Conservation (phyloP, 805 yeast species). For the Pichia thaimueangensis region DNA sequence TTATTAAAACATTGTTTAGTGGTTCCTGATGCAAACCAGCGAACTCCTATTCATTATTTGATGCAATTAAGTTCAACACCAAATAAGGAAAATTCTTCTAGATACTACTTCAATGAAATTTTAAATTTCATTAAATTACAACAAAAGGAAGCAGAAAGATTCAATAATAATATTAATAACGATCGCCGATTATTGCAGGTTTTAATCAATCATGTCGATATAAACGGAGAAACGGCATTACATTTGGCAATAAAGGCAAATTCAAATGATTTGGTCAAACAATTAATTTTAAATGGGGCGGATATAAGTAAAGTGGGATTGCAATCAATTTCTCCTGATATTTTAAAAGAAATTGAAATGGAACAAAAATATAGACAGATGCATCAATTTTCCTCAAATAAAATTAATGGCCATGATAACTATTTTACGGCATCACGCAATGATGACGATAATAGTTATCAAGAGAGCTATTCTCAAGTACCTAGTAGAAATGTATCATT, state of each 20-base stretch:
- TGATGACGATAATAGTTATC: not conserved
- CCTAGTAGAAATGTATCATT: not conserved
- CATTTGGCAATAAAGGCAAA: slow-evolving; percentile 65
- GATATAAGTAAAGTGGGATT: slow-evolving; percentile 23
- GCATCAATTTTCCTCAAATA: not conserved
- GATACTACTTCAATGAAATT: slow-evolving; percentile 44
- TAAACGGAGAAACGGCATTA: slow-evolving; percentile 77
- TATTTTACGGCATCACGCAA: too few relatives aligned
- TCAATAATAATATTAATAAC: slow-evolving; percentile 15
- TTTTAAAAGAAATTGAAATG: slow-evolving; percentile 17
- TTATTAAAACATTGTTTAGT: slow-evolving; percentile 59
- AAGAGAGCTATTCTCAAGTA: not conserved
- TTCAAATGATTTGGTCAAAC: slow-evolving; percentile 38
- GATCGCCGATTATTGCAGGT: slow-evolving; percentile 45
- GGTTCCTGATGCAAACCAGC: slow-evolving; percentile 63
- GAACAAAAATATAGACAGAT: slow-evolving; percentile 1
- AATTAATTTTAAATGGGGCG: slow-evolving; percentile 44
- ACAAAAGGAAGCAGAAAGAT: slow-evolving; percentile 27
- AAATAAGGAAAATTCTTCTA: slow-evolving; percentile 42
- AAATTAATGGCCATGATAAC: not conserved
- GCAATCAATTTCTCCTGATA: slow-evolving; percentile 18
- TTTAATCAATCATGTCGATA: slow-evolving; percentile 70
- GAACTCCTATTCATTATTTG: slow-evolving; percentile 69
- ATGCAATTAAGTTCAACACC: slow-evolving; percentile 42
- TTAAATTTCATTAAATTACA: slow-evolving; percentile 24